phyloP scores from a whole-genome alignment of 495 filamentous ascomycete genomes.

The Podospora bellae-mahoneyi region DNA sequence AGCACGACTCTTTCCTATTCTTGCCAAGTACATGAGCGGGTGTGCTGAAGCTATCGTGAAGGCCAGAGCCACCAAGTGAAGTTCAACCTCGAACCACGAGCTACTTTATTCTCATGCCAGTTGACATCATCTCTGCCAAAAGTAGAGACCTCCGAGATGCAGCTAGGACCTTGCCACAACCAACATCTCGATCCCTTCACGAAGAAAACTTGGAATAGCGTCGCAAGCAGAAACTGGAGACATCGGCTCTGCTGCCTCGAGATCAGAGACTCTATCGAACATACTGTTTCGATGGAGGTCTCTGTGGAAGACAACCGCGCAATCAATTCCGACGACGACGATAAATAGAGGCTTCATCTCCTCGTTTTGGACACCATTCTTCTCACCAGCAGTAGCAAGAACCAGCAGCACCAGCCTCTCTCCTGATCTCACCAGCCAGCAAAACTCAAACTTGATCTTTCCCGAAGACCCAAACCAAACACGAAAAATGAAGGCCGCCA shows the following conservation, averaged over 20 bases:
- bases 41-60: neutral
- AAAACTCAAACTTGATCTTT: neutral
- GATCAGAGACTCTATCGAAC: neutral
- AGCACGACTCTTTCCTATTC: neutral
- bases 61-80: neutral
- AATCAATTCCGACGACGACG: neutral
- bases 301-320: neutral
- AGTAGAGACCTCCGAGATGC: neutral
- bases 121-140: slow-evolving; percentile 7
- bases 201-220: neutral
- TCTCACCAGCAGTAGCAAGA: slow-evolving; percentile 14
- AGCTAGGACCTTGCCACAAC: slow-evolving; percentile 13
- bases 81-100: neutral
- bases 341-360: slow-evolving; percentile 13
- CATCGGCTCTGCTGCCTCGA: neutral
- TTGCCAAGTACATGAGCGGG: neutral
- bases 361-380: neutral
- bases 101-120: neutral
- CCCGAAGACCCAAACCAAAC: neutral
- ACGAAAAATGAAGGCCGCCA: slow-evolving; percentile 37
- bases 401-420: slow-evolving; percentile 2
- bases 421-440: neutral
- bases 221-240: neutral
- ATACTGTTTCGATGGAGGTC: neutral
- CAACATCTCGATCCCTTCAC: neutral